Evolutionary conservation across 169 alveolate species (phyloP), one percentile per base, ranked within the genome.

Genomic region (Plasmodium ovale): DNA sequence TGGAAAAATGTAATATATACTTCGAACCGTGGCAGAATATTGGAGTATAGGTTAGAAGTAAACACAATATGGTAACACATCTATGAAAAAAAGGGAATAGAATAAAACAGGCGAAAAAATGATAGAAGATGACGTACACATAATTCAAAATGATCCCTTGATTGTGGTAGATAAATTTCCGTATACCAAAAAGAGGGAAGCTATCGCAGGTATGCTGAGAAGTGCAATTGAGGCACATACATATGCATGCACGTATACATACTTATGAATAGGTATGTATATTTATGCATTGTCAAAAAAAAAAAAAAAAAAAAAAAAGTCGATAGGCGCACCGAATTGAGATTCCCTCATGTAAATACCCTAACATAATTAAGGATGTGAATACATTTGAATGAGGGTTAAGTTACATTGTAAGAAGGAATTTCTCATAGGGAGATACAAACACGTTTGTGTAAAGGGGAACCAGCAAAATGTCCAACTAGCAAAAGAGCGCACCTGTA

Each of bases 131-230:
- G 54, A 79, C 42, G 65, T 79, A 79, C 77, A 79, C 49, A 31
- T 62, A 54, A 79, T 79, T 49, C 42, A 64, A 56, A 79, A 79
- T 64, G 70, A 62, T 19, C 89, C 89, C 27, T 53, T 79, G 16
- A 79, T 79, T n/a, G 51, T 79, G 21, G 54, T 79, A 58, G 89
- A 79, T 79, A 79, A 79, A 65, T 79, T 79, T 56, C 89, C 89
- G 14, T 79, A 79, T 56, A 79, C 79, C 2, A 79, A 68, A 69
- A 79, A 64, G 58, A 65, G 33, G 49, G 79, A 65, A 0, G 19
- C 35, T 49, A 19, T 25, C 56, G 12, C 56, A 31, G 68, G 77
- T 64, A 65, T 37, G 47, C 19, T 42, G 54, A 21, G n/a, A 58
- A 33, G 10, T 27, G 47, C 23, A 9, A 25, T n/a, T 16, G 6